A percentile compares a stretch with the other conserved stretches of the same genome.
These are phyloP conservation scores for Vaccinium vitisidaea DNA, from an alignment of 148 eudicot genomes.

Conservation along the genomic window DNA sequence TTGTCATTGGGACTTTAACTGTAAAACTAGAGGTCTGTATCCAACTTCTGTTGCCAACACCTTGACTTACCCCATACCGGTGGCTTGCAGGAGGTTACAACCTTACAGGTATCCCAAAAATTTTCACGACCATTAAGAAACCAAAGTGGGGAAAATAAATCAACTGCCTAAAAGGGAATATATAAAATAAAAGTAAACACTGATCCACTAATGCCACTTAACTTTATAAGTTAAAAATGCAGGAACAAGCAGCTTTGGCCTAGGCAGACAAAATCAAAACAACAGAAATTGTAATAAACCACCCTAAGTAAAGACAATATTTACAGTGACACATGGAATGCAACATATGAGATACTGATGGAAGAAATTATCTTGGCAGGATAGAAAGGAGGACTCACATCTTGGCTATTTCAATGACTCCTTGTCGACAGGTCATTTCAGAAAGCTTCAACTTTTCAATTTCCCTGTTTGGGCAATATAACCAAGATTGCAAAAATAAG, in stretches of 20 bases:
- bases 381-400: constrained; percentile 53
- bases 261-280: background rate
- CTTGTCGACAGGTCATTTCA: constrained; percentile 95
- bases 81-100: background rate
- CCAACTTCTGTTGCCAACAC: background rate
- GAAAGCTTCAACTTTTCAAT: constrained; percentile 95
- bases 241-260: background rate
- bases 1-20: background rate
- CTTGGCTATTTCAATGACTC: constrained; percentile 88
- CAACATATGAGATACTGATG: background rate
- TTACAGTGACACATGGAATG: background rate
- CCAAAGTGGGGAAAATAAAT: background rate
- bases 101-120: background rate
- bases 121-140: background rate
- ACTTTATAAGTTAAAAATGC: background rate
- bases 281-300: background rate
- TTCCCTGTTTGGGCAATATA: constrained; percentile 46
- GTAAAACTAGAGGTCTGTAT: background rate
- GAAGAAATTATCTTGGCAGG: background rate
- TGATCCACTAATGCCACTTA: background rate
- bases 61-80: background rate
- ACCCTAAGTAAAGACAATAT: background rate
- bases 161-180: background rate
- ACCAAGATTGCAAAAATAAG: background rate
- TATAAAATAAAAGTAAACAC: background rate